A percentile compares a stretch with the other conserved stretches of the same genome.
These are phyloP conservation scores for Penicillium fuscoglaucum DNA, from an alignment of 2,329 filamentous ascomycete genomes.

Conservation along the genomic window DNA sequence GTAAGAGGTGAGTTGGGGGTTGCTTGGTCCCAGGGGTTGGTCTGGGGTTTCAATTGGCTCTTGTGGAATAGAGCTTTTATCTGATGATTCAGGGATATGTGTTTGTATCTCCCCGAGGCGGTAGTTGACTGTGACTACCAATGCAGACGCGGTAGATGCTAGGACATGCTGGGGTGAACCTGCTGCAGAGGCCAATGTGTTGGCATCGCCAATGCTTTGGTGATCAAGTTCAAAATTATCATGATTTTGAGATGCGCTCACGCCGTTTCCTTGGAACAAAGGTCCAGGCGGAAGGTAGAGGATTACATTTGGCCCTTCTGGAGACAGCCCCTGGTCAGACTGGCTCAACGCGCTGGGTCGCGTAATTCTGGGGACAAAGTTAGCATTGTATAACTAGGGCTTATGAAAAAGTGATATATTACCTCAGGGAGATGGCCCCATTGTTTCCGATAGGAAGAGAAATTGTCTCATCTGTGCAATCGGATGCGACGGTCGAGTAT, in stretches of 20 bases:
- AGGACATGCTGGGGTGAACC: conserved; percentile 28
- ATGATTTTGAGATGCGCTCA: not conserved
- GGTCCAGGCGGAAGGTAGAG: conserved; percentile 42
- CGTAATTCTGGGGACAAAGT: conserved; percentile 22
- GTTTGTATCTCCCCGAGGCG: conserved; percentile 31
- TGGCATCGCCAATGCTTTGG: not conserved
- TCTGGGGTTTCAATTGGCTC: not conserved
- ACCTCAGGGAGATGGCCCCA: conserved; percentile 33
- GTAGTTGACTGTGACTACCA: conserved; percentile 45
- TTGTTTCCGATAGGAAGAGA: conserved; percentile 31
- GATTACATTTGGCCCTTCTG: conserved; percentile 33
- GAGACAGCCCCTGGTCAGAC: not conserved
- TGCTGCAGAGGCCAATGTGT: not conserved
- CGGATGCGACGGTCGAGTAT: conserved; percentile 8
- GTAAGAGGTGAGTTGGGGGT: conserved; percentile 16
- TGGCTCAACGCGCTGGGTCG: conserved; percentile 9
- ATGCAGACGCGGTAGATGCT: conserved; percentile 34
- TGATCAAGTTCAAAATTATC: not conserved
- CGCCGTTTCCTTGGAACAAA: conserved; percentile 20
- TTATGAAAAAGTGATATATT: not conserved
- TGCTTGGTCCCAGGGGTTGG: not conserved
- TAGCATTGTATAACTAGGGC: not conserved
- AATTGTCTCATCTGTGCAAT: conserved; percentile 26
- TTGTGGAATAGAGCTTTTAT: not conserved
- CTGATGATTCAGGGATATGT: not conserved